Percentiles rank a stretch among this genome's conserved stretches.
phyloP scores from a whole-genome alignment of 805 yeast species.

The Ogataea ramenticola region DNA sequence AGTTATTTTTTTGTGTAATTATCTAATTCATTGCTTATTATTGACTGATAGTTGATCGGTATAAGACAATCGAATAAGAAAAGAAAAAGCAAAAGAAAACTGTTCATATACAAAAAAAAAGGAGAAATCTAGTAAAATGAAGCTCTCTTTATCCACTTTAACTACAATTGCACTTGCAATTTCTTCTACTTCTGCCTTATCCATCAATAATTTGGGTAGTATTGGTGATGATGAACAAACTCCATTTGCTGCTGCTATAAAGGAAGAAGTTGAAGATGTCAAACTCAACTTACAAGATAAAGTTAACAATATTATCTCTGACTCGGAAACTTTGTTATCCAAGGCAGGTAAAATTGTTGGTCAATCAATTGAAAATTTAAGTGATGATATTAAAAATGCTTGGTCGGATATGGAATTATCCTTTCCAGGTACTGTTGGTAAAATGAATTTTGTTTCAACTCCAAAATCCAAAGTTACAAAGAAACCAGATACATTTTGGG shows the following conservation, averaged over 20 bases:
- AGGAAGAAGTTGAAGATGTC: neutral
- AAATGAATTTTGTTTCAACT: conserved; percentile 40
- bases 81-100: too few species aligned
- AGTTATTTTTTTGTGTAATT: too few species aligned
- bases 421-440: conserved; percentile 49
- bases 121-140: too few species aligned
- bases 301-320: neutral
- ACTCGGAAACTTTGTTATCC: conserved; percentile 17
- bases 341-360: conserved; percentile 45
- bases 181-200: neutral
- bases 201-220: neutral
- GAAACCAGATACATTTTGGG: conserved; percentile 29
- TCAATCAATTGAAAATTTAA: conserved; percentile 40
- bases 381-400: conserved; percentile 39
- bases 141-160: conserved; percentile 4
- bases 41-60: too few species aligned
- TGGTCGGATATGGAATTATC: conserved; percentile 60
- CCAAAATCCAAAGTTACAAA: conserved; percentile 36
- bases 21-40: too few species aligned
- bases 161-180: conserved; percentile 1
- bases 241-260: neutral
- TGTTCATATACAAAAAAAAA: too few species aligned
- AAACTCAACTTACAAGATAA: neutral
- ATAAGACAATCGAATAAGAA: too few species aligned
- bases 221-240: neutral